A percentile compares a stretch with the other conserved stretches of the same genome.
Conservation (phyloP, 768 basidiomycete genomes). For the Lentinula detonsa region DNA sequence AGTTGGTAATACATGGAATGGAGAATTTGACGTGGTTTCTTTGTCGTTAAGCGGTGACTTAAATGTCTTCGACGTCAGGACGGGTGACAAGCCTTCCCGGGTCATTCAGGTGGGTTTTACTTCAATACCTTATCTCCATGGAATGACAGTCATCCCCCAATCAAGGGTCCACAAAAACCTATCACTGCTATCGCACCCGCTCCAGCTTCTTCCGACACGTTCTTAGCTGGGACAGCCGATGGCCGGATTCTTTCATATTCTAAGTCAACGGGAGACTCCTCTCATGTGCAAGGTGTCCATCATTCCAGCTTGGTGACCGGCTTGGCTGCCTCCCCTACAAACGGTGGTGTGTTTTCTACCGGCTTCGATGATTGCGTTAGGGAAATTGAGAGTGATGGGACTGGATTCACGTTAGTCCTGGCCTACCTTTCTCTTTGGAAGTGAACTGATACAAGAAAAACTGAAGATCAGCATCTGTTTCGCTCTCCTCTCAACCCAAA, state of each 20-base stretch:
- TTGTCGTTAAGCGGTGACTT: constrained; percentile 79
- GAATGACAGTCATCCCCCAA: background rate
- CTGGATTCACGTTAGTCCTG: constrained; percentile 44
- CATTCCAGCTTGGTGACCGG: constrained; percentile 70
- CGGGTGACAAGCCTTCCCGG: constrained; percentile 51
- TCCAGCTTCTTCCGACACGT: constrained; percentile 43
- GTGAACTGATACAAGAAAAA: background rate
- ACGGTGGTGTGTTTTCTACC: constrained; percentile 53
- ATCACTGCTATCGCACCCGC: constrained; percentile 57
- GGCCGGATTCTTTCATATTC: constrained; percentile 70
- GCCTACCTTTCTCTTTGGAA: background rate
- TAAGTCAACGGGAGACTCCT: constrained; percentile 36
- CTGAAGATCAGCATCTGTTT: constrained; percentile 43
- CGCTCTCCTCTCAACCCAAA: constrained; percentile 62
- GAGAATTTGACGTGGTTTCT: constrained; percentile 66
- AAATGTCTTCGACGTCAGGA: constrained; percentile 75
- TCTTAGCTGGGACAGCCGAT: constrained; percentile 77
- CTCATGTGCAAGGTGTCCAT: constrained; percentile 49
- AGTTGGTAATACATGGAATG: constrained; percentile 83
- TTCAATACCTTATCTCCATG: background rate
- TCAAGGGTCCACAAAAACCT: constrained; percentile 74
- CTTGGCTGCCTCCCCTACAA: constrained; percentile 39
- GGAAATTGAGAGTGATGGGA: constrained; percentile 47
- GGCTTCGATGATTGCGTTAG: constrained; percentile 80
- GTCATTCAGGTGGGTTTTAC: constrained; percentile 42